Evolutionary conservation across 2,329 filamentous ascomycete genomes (phyloP).

Genomic region (Elsinoe arachidis): DNA sequence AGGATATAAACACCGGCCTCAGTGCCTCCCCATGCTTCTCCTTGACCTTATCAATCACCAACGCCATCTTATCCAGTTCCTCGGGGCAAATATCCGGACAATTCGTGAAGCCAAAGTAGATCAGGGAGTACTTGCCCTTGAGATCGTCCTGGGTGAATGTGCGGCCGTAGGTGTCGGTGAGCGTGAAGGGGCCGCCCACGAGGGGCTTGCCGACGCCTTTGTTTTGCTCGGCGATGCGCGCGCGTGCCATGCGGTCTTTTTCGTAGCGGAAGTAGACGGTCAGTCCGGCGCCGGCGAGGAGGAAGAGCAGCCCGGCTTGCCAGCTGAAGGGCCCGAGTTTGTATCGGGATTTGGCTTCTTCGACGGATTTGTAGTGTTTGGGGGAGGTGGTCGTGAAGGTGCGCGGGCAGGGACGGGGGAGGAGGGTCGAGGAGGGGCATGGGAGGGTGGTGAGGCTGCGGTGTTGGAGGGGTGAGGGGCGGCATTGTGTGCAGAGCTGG

Average conservation of each 20-base stretch:
- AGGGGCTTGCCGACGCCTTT: constrained; percentile 91
- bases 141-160: constrained; percentile 70
- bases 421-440: neutral
- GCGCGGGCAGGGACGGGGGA: constrained; percentile 14
- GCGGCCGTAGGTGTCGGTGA: constrained; percentile 74
- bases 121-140: constrained; percentile 76
- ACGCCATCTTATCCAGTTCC: constrained; percentile 98
- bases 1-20: constrained; percentile 84
- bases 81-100: constrained; percentile 98
- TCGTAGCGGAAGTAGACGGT: constrained; percentile 89
- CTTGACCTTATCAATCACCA: constrained; percentile 68
- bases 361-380: constrained; percentile 32
- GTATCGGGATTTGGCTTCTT: constrained; percentile 38
- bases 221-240: constrained; percentile 79
- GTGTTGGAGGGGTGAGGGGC: neutral
- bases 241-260: constrained; percentile 82
- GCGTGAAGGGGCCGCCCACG: constrained; percentile 77
- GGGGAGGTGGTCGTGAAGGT: constrained; percentile 21
- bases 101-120: constrained; percentile 98
- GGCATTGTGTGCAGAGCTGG: constrained; percentile 3
- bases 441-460: neutral
- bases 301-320: constrained; percentile 80
- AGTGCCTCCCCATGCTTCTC: constrained; percentile 45
- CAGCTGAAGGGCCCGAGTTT: constrained; percentile 70
- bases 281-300: constrained; percentile 66